These are phyloP conservation scores for Stephania cephalantha DNA, from an alignment of 164 flowering plant genomes.

Conservation along the genomic window DNA sequence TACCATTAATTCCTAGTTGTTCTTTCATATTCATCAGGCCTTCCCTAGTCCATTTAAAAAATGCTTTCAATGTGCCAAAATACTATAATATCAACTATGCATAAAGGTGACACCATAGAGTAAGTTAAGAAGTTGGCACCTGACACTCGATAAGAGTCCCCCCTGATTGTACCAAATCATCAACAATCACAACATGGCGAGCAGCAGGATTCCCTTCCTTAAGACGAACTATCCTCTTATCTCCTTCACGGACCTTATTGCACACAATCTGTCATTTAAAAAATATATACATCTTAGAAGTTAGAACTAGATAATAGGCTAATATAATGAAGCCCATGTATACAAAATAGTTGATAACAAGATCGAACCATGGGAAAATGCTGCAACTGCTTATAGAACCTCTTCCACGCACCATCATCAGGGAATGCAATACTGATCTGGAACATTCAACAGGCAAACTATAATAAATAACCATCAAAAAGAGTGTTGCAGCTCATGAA, in stretches of 20 bases:
- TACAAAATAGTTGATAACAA: background rate
- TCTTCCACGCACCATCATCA: slow-evolving; percentile 99
- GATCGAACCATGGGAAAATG: slow-evolving; percentile 66
- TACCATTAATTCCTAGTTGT: no score
- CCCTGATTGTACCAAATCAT: slow-evolving; percentile 96
- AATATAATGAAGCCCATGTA: background rate
- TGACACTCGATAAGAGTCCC: slow-evolving; percentile 96
- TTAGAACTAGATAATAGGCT: background rate
- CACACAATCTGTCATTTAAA: slow-evolving; percentile 62
- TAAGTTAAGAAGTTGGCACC: slow-evolving; percentile 33
- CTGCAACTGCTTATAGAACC: slow-evolving; percentile 85
- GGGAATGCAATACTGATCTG: slow-evolving; percentile 92
- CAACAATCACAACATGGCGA: slow-evolving; percentile 93
- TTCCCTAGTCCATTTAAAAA: no score
- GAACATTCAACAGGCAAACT: background rate
- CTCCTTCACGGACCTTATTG: slow-evolving; percentile 90
- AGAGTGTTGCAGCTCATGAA: background rate
- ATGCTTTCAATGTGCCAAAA: no score
- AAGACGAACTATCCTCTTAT: slow-evolving; percentile 84
- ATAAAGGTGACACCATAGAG: background rate
- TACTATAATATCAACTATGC: background rate
- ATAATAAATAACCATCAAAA: background rate
- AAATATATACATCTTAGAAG: background rate
- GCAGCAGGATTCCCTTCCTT: slow-evolving; percentile 91
- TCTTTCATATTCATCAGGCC: no score